A percentile compares a stretch with the other conserved stretches of the same genome.
These are phyloP conservation scores for Rhodotorula sp. DNA, from an alignment of 1,284 basidiomycete species.

Conservation along the genomic window DNA sequence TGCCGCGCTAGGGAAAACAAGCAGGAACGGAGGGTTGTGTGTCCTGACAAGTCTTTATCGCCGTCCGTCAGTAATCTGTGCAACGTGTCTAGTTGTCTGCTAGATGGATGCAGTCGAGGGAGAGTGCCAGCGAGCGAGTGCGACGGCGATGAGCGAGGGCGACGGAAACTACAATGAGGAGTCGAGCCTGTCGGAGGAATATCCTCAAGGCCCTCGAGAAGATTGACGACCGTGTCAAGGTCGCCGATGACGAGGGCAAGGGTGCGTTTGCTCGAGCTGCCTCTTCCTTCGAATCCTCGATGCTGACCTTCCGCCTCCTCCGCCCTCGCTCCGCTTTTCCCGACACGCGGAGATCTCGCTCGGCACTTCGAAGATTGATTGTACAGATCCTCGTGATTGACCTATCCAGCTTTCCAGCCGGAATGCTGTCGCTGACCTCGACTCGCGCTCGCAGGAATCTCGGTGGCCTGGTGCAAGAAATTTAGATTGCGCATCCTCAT, in stretches of 20 bases:
- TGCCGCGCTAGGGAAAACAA: neutral
- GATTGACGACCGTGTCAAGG: slow-evolving; percentile 74
- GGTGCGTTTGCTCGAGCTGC: slow-evolving; percentile 6
- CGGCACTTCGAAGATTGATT: slow-evolving; percentile 72
- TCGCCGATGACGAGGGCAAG: slow-evolving; percentile 85
- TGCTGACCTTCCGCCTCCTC: too few species aligned
- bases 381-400: slow-evolving; percentile 45
- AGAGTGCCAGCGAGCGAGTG: too few species aligned
- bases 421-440: neutral
- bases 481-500: too few species aligned
- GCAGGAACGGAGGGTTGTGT: too few species aligned
- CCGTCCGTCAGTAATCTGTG: too few species aligned
- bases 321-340: too few species aligned
- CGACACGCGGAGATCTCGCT: slow-evolving; percentile 68
- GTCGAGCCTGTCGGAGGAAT: slow-evolving; percentile 38
- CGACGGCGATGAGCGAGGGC: slow-evolving; percentile 56
- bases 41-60: too few species aligned
- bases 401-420: too few species aligned
- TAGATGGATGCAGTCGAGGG: too few species aligned
- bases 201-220: slow-evolving; percentile 62
- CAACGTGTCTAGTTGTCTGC: too few species aligned
- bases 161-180: slow-evolving; percentile 69
- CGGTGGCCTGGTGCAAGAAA: slow-evolving; percentile 72
- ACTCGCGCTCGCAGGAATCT: slow-evolving; percentile 56
- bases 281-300: too few species aligned